Base-by-base conservation (phyloP, 2,329 filamentous ascomycete species). In the Fusarium acutatum region DNA sequence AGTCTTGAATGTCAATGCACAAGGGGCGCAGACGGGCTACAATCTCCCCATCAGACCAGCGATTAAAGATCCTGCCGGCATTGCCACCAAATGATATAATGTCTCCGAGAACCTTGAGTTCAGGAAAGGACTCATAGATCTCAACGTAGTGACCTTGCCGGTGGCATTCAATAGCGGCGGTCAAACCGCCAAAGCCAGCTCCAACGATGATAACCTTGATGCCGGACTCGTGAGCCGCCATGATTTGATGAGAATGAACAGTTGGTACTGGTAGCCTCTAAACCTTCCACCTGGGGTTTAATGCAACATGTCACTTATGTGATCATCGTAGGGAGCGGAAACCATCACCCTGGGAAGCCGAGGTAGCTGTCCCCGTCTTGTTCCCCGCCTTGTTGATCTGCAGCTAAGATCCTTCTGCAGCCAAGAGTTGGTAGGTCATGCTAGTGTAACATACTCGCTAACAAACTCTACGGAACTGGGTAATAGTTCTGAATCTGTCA, bases 81-180 rank as follows among this genome's bases (percentile, higher is more conserved):
- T 75, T 75, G 4, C 64, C 59, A 7, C 72, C 72, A 22, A 75
- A 75, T 2, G 72, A 74, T 13, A 76, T 74, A 10, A 75, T 74
- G 9, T 75, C 73, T 59, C 89, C 90, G 0, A 91, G 84, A 8
- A 83, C 80, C 73, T 90, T 91, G 61, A 91, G 84, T 60, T 86
- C 85, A 6, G 72, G 50, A 37, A 73, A 75, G 1, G 72, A 61
- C 43, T 75, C 72, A 9, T 73, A 61, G 3, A 75, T 60, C 24
- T 68, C 60, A 10, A 67, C 65, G n/a, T 75, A 7, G 22, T 73
- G 67, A 2, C 72, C 72, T 28, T 70, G 66, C 22, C 59, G 49
- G 4, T 71, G 59, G 14, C 72, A 73, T 44, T 75, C 72, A 26
- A 75, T 75, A 6, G 72, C 72, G 22, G 72, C 66, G 20, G 72